These are phyloP conservation scores for Echeveria elegans DNA, from an alignment of 164 flowering plant genomes.

Conservation along the genomic window DNA sequence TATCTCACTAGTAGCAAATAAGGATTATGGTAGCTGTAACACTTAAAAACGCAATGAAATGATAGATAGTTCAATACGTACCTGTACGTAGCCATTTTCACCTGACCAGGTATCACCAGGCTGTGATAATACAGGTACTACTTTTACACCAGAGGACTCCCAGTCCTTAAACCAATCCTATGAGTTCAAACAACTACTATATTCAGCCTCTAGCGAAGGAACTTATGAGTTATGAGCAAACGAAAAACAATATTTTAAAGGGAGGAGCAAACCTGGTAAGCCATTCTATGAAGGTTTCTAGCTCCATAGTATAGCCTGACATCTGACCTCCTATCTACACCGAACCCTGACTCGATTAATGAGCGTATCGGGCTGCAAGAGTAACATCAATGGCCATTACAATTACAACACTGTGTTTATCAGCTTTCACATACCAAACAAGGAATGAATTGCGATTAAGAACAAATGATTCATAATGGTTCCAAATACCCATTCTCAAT, in stretches of 20 bases:
- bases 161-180: slow-evolving; percentile 86
- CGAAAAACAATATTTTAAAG: background rate
- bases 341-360: slow-evolving; percentile 82
- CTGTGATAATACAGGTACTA: slow-evolving; percentile 84
- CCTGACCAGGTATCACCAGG: slow-evolving; percentile 78
- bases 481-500: background rate
- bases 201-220: no score
- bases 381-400: slow-evolving; percentile 1
- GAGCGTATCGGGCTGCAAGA: slow-evolving; percentile 82
- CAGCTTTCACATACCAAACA: background rate
- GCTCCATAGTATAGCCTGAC: slow-evolving; percentile 93
- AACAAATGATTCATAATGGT: background rate
- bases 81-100: slow-evolving; percentile 92
- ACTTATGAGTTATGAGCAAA: background rate
- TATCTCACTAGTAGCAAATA: background rate
- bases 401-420: background rate
- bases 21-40: background rate
- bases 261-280: slow-evolving; percentile 65
- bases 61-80: slow-evolving; percentile 16
- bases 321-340: slow-evolving; percentile 67
- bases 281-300: slow-evolving; percentile 83
- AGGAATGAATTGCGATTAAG: background rate
- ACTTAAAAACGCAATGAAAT: background rate
- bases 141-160: slow-evolving; percentile 76
- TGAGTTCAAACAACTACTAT: slow-evolving; percentile 11